phyloP scores from a whole-genome alignment of 768 basidiomycete species.

The Macrolepiota dolichaula region DNA sequence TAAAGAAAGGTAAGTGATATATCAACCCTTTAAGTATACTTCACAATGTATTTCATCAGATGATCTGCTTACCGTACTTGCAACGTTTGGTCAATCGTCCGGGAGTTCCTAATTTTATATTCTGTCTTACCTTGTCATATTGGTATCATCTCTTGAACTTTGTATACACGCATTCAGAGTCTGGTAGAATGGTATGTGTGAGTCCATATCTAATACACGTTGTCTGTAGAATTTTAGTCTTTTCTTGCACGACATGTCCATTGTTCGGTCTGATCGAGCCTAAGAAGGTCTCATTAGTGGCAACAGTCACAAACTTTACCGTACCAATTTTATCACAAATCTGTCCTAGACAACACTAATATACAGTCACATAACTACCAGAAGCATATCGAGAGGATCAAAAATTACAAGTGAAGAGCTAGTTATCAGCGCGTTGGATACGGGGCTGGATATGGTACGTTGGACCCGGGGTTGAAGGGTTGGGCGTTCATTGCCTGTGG shows the following conservation, averaged over 20 bases:
- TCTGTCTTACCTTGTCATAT: background rate
- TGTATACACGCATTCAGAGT: background rate
- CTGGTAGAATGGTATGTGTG: background rate
- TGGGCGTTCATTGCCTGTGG: slow-evolving; percentile 13
- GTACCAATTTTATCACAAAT: background rate
- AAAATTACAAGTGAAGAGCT: background rate
- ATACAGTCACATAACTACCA: background rate
- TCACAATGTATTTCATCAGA: slow-evolving; percentile 26
- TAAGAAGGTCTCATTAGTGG: background rate
- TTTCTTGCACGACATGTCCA: background rate
- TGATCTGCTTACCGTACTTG: slow-evolving; percentile 50
- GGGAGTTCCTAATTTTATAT: background rate
- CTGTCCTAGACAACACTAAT: background rate
- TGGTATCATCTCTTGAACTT: background rate
- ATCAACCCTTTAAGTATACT: too few species aligned
- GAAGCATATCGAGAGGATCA: background rate
- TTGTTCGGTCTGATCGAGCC: background rate
- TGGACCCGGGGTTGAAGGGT: slow-evolving; percentile 9
- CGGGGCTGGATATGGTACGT: slow-evolving; percentile 13
- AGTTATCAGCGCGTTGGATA: slow-evolving; percentile 13
- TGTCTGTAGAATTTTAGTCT: background rate
- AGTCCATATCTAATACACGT: background rate
- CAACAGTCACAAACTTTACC: background rate
- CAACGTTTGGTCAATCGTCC: slow-evolving; percentile 44
- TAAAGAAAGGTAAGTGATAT: slow-evolving; percentile 47